These are phyloP conservation scores for Neolentinus lepideus DNA, from an alignment of 1,284 basidiomycete genomes.

Conservation along the genomic window DNA sequence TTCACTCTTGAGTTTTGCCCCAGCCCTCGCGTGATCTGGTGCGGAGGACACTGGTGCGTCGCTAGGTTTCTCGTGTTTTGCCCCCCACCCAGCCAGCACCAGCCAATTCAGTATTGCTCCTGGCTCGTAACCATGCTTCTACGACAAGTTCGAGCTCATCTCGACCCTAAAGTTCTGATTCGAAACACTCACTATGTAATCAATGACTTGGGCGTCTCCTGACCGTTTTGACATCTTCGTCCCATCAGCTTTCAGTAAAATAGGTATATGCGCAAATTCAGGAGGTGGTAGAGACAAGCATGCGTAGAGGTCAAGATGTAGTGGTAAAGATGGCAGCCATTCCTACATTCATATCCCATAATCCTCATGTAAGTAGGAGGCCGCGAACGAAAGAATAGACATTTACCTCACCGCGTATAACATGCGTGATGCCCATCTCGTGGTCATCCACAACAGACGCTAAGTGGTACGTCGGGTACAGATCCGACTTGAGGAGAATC, in stretches of 20 bases:
- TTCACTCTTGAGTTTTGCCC: not conserved
- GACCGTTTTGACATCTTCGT: conserved; percentile 93
- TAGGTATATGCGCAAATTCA: conserved; percentile 85
- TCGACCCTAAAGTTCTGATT: not conserved
- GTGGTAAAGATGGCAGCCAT: conserved; percentile 93
- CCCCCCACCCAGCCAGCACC: conserved; percentile 89
- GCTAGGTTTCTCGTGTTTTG: conserved; percentile 24
- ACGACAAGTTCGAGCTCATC: not conserved
- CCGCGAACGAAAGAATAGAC: not conserved
- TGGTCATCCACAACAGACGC: conserved; percentile 96
- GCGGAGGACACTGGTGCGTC: conserved; percentile 14
- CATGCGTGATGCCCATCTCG: conserved; percentile 94
- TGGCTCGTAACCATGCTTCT: conserved; percentile 84
- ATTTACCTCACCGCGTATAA: conserved; percentile 85
- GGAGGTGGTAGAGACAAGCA: conserved; percentile 72
- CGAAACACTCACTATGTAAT: conserved; percentile 64
- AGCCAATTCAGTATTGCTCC: conserved; percentile 90
- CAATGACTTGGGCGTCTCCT: conserved; percentile 82
- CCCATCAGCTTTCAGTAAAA: conserved; percentile 87
- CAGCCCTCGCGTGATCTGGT: conserved; percentile 9
- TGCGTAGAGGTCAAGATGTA: conserved; percentile 88
- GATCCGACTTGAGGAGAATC: conserved; percentile 87
- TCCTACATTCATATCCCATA: conserved; percentile 43
- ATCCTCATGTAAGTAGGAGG: not conserved
- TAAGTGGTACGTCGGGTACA: conserved; percentile 94